Evolutionary conservation across 768 basidiomycete genomes (phyloP).

Genomic region (Lactarius hengduanensis): DNA sequence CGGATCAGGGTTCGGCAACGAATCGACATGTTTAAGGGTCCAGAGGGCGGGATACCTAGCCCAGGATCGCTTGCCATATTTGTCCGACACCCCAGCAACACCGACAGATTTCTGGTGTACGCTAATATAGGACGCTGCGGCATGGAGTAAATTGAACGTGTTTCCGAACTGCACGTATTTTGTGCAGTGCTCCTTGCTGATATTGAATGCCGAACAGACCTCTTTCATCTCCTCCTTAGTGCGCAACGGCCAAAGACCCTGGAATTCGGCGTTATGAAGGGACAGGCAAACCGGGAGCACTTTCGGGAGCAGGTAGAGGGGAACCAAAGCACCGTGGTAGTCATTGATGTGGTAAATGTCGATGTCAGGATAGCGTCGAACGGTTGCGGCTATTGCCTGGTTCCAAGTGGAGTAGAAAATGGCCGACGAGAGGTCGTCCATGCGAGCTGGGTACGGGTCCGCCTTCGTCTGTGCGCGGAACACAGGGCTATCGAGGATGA

Average conservation of each 20-base stretch:
- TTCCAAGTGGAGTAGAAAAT: constrained; percentile 99
- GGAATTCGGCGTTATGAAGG: constrained; percentile 96
- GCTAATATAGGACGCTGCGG: constrained; percentile 89
- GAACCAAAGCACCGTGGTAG: constrained; percentile 90
- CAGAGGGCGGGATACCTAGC: constrained; percentile 94
- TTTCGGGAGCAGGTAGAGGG: constrained; percentile 89
- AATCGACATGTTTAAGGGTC: constrained; percentile 95
- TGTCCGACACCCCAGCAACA: constrained; percentile 96
- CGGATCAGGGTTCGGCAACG: constrained; percentile 92
- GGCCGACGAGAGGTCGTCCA: constrained; percentile 95
- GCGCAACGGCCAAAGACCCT: constrained; percentile 93
- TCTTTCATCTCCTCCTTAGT: constrained; percentile 99
- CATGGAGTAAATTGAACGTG: constrained; percentile 94
- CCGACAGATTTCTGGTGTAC: constrained; percentile 91
- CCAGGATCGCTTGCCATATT: constrained; percentile 97
- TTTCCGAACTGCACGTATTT: constrained; percentile 99
- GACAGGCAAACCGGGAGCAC: constrained; percentile 88
- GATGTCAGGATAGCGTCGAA: constrained; percentile 80
- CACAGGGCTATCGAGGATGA: constrained; percentile 91
- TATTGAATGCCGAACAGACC: constrained; percentile 96
- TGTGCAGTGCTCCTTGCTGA: constrained; percentile 92
- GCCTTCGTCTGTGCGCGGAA: constrained; percentile 96
- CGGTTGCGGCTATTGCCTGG: constrained; percentile 90
- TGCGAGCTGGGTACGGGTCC: constrained; percentile 93
- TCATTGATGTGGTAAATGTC: constrained; percentile 96